Conservation (phyloP, 2,329 filamentous ascomycete genomes). For the Epichloe elymi region DNA sequence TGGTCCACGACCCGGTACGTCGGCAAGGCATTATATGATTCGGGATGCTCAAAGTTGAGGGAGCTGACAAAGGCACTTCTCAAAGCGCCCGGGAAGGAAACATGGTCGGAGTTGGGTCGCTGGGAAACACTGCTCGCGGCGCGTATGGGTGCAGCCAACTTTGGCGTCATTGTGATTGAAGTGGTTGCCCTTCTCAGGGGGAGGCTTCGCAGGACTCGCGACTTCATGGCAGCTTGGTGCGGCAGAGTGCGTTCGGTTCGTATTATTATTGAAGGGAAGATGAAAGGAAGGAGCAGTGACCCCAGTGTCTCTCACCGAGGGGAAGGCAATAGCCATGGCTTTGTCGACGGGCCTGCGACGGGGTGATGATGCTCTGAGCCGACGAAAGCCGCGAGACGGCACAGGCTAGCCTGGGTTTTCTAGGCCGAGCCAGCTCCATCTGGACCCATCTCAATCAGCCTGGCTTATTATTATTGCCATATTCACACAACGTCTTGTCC, state of each 20-base stretch:
- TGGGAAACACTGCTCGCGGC: slow-evolving; percentile 40
- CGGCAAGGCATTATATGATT: slow-evolving; percentile 61
- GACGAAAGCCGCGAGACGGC: slow-evolving; percentile 17
- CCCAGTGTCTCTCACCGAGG: background rate
- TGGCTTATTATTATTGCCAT: background rate
- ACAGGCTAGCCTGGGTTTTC: background rate
- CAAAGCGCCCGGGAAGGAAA: slow-evolving; percentile 84
- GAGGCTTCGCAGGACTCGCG: slow-evolving; percentile 18
- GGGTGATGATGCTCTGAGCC: slow-evolving; percentile 16
- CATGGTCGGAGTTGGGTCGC: slow-evolving; percentile 39
- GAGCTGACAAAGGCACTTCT: slow-evolving; percentile 82
- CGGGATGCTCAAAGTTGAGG: slow-evolving; percentile 65
- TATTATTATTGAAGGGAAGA: too few relatives aligned
- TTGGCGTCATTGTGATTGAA: slow-evolving; percentile 10
- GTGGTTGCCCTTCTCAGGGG: slow-evolving; percentile 14
- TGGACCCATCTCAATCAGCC: too few relatives aligned
- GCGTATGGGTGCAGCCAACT: slow-evolving; percentile 17
- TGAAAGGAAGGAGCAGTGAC: background rate
- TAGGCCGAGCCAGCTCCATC: background rate
- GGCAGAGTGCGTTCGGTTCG: background rate
- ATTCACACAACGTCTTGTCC: background rate
- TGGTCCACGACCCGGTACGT: slow-evolving; percentile 90
- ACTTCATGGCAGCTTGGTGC: slow-evolving; percentile 17
- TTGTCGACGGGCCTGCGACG: slow-evolving; percentile 6
- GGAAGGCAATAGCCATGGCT: slow-evolving; percentile 1